A percentile compares a stretch with the other conserved stretches of the same genome.
Evolutionary conservation across 2,329 filamentous ascomycete species (phyloP).

Genomic region (Didymella sp.): DNA sequence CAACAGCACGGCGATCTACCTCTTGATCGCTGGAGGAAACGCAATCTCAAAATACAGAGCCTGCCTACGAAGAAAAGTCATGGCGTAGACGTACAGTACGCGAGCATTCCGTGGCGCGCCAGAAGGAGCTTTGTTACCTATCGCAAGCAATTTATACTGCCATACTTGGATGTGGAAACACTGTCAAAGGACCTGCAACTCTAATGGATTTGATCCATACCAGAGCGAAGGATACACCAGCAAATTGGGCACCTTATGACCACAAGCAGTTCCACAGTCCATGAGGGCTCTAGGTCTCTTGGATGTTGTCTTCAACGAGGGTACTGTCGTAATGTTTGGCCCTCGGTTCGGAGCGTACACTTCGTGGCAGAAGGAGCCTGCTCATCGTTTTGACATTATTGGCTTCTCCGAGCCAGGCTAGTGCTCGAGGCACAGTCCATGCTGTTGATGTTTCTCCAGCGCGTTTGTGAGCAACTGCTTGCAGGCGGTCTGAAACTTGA

Average conservation of each 20-base stretch:
- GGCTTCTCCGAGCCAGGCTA: background rate
- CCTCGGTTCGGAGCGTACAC: background rate
- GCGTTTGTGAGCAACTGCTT: background rate
- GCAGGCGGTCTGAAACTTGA: background rate
- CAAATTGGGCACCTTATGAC: background rate
- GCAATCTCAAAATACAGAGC: background rate
- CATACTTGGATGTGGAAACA: background rate
- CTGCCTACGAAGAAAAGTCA: background rate
- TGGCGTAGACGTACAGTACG: background rate
- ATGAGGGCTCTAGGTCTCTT: background rate
- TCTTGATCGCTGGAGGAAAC: background rate
- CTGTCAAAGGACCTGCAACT: background rate
- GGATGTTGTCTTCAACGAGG: background rate
- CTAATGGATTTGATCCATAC: background rate
- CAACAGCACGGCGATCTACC: background rate
- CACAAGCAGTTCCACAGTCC: background rate
- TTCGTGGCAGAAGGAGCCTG: background rate
- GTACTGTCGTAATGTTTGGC: conserved; percentile 1
- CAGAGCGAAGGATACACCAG: background rate
- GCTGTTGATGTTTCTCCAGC: background rate
- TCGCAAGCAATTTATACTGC: background rate
- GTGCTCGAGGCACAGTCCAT: background rate
- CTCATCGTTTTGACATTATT: background rate
- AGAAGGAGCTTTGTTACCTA: background rate
- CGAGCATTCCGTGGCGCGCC: background rate